Evolutionary conservation across 208 protist species (phyloP).

Genomic region (Leptomonas seymouri): DNA sequence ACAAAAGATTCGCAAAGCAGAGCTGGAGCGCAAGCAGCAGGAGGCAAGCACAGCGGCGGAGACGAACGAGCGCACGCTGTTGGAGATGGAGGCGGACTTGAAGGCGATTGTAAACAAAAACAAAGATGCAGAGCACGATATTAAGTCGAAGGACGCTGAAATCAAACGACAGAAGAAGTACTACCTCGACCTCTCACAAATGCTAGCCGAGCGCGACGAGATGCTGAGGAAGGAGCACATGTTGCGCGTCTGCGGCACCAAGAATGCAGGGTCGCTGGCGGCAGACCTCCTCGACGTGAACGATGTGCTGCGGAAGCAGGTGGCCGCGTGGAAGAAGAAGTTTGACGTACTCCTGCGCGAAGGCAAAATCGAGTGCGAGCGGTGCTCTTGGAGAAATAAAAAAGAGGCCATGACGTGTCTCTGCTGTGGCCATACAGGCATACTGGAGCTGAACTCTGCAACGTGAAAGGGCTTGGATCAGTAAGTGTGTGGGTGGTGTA

Average conservation of each 20-base stretch:
- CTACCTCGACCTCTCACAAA: slow-evolving; percentile 64
- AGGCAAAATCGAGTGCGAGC: slow-evolving; percentile 77
- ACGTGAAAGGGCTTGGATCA: not conserved
- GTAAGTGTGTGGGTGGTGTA: no score
- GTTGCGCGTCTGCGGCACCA: slow-evolving; percentile 58
- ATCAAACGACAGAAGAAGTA: slow-evolving; percentile 54
- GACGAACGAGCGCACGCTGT: slow-evolving; percentile 52
- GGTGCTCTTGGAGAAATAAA: slow-evolving; percentile 64
- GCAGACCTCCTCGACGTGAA: slow-evolving; percentile 68
- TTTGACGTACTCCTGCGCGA: slow-evolving; percentile 59
- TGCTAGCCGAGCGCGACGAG: slow-evolving; percentile 65
- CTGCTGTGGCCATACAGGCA: slow-evolving; percentile 62
- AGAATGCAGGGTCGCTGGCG: slow-evolving; percentile 64
- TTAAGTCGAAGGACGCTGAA: slow-evolving; percentile 50
- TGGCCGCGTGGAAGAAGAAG: slow-evolving; percentile 53
- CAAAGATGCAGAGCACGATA: slow-evolving; percentile 50
- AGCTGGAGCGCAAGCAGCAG: slow-evolving; percentile 41
- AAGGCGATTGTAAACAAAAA: slow-evolving; percentile 48
- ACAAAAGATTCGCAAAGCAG: slow-evolving; percentile 45
- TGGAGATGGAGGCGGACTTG: slow-evolving; percentile 59
- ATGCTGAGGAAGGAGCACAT: slow-evolving; percentile 65
- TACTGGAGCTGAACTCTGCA: slow-evolving; percentile 25
- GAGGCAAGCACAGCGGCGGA: slow-evolving; percentile 38
- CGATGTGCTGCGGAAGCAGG: slow-evolving; percentile 54
- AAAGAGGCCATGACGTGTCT: slow-evolving; percentile 48